Evolutionary conservation across 1,284 basidiomycete genomes (phyloP).

Genomic region (Thecaphora frezii): DNA sequence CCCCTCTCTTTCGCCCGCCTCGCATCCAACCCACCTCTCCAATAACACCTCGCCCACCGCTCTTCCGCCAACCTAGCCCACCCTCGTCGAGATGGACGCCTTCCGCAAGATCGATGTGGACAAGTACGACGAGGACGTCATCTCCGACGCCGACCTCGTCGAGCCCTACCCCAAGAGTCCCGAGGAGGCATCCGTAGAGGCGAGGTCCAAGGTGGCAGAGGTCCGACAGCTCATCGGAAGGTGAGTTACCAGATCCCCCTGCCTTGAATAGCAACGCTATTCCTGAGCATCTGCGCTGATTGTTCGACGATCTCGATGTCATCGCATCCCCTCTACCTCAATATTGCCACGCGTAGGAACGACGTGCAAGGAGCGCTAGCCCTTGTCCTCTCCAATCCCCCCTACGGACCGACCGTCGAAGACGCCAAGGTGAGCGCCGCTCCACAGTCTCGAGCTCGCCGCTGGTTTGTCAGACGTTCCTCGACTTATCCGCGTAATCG

Average conservation of each 20-base stretch:
- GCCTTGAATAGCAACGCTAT: no score
- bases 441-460: neutral
- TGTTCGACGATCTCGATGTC: neutral
- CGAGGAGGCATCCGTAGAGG: constrained; percentile 72
- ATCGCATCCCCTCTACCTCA: neutral
- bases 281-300: no score
- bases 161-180: constrained; percentile 81
- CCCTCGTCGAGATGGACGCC: constrained; percentile 48
- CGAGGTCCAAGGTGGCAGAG: constrained; percentile 72
- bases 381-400: constrained; percentile 41
- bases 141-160: constrained; percentile 76
- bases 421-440: constrained; percentile 45
- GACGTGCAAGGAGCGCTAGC: constrained; percentile 47
- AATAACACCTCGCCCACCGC: no score
- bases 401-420: constrained; percentile 44
- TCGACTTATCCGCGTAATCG: no score
- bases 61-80: no score
- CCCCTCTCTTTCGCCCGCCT: no score
- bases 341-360: constrained; percentile 19
- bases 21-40: no score
- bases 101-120: constrained; percentile 96
- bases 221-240: constrained; percentile 67
- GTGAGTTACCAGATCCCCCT: constrained; percentile 40
- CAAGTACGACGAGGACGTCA: constrained; percentile 84
- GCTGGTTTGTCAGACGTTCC: no score